Conservation (phyloP, 2,329 filamentous ascomycete species). For the Hypomyces rosellus region DNA sequence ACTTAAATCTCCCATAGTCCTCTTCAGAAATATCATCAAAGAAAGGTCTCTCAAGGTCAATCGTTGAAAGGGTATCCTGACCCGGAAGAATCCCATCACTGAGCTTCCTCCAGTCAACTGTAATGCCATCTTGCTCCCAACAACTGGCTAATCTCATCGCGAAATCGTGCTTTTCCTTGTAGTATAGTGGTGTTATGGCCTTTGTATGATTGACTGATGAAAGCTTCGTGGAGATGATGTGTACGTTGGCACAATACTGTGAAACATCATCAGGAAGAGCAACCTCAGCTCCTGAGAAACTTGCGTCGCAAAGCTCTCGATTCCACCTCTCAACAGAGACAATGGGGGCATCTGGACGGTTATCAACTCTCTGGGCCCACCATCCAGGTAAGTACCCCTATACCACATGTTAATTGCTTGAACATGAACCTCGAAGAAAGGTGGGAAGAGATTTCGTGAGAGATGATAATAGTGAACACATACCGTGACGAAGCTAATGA, state of each 20-base stretch:
- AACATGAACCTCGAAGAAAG: too few relatives aligned
- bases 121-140: not conserved
- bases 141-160: conserved; percentile 3
- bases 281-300: conserved; percentile 8
- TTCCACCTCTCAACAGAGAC: conserved; percentile 1
- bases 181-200: not conserved
- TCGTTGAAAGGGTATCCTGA: conserved; percentile 9
- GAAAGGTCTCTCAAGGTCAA: conserved; percentile 16
- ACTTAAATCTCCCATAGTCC: not conserved
- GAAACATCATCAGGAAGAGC: conserved; percentile 7
- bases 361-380: not conserved
- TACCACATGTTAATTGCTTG: too few relatives aligned
- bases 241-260: too few relatives aligned
- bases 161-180: conserved; percentile 8
- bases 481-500: too few relatives aligned
- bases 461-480: too few relatives aligned
- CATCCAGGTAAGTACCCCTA: not conserved
- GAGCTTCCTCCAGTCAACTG: conserved; percentile 5
- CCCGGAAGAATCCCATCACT: not conserved
- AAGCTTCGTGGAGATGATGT: not conserved
- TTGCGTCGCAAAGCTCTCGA: not conserved
- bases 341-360: not conserved
- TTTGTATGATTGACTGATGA: not conserved
- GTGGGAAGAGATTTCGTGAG: not conserved
- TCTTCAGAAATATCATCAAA: conserved; percentile 11